A percentile compares a stretch with the other conserved stretches of the same genome.
These are phyloP conservation scores for Colletotrichum sp. DNA, from an alignment of 2,329 filamentous ascomycete genomes.

Conservation along the genomic window DNA sequence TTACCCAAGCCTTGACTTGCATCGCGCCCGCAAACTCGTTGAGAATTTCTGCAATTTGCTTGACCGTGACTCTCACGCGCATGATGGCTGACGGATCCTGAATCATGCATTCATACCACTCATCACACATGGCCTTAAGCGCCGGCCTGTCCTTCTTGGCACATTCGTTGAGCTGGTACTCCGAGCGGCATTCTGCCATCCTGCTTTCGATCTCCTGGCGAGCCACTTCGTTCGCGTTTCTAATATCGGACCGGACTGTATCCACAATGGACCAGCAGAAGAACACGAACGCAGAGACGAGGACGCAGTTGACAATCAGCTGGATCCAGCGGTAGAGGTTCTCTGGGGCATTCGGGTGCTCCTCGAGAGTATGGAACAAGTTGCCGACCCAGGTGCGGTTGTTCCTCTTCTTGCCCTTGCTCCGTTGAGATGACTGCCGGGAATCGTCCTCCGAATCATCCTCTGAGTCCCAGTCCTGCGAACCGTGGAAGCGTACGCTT, in stretches of 20 bases:
- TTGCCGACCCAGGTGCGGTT: slow-evolving; percentile 41
- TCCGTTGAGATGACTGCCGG: slow-evolving; percentile 15
- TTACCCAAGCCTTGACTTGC: slow-evolving; percentile 76
- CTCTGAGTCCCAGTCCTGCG: slow-evolving; percentile 47
- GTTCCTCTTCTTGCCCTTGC: slow-evolving; percentile 21
- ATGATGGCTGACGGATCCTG: slow-evolving; percentile 80
- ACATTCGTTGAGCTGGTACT: slow-evolving; percentile 81
- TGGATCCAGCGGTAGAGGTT: slow-evolving; percentile 66
- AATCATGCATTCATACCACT: slow-evolving; percentile 89
- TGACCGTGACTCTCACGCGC: slow-evolving; percentile 79
- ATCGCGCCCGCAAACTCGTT: slow-evolving; percentile 93
- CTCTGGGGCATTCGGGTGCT: slow-evolving; percentile 63
- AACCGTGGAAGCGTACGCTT: slow-evolving; percentile 50
- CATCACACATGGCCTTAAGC: slow-evolving; percentile 73
- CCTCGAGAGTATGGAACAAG: slow-evolving; percentile 57
- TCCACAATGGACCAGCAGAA: slow-evolving; percentile 69
- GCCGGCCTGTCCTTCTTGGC: slow-evolving; percentile 70
- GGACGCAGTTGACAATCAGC: slow-evolving; percentile 67
- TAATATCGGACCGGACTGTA: slow-evolving; percentile 77
- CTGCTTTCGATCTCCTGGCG: slow-evolving; percentile 73
- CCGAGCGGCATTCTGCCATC: slow-evolving; percentile 74
- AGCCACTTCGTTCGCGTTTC: slow-evolving; percentile 72
- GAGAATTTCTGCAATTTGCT: slow-evolving; percentile 90
- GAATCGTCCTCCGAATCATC: slow-evolving; percentile 53
- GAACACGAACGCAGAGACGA: slow-evolving; percentile 64